Evolutionary conservation across 1,284 basidiomycete species (phyloP).

Genomic region (Marasmius tenuissimus): DNA sequence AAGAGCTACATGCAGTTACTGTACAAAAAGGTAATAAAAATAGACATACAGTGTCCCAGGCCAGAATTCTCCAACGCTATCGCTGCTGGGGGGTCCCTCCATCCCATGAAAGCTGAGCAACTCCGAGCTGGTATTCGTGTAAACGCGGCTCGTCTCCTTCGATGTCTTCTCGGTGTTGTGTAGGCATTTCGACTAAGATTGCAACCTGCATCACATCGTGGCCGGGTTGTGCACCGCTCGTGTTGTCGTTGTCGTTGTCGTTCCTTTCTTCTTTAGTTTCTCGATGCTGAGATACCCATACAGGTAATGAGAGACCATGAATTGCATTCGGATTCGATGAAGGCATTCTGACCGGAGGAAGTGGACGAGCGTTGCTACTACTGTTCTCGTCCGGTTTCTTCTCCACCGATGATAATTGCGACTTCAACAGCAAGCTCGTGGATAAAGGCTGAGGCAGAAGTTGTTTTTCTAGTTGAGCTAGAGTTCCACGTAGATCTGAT

Average conservation of each 20-base stretch:
- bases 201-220: conserved; percentile 26
- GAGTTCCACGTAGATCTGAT: background rate
- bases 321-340: conserved; percentile 10
- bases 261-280: background rate
- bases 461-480: background rate
- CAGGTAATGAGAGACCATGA: conserved; percentile 12
- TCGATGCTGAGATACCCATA: conserved; percentile 1
- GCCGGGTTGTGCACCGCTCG: conserved; percentile 6
- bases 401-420: background rate
- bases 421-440: background rate
- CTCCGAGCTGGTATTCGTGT: background rate
- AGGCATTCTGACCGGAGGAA: conserved; percentile 2
- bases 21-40: background rate
- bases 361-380: background rate
- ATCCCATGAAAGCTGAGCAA: background rate
- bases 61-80: background rate
- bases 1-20: too few relatives aligned
- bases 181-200: conserved; percentile 33
- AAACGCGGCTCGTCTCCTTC: background rate
- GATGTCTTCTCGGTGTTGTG: background rate
- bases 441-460: background rate
- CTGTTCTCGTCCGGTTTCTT: background rate
- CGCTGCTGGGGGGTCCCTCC: background rate
- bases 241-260: conserved; percentile 14
- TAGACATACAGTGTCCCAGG: background rate